These are phyloP conservation scores for Fermentozyma sake DNA, from an alignment of 1,139 yeast genomes.

Conservation along the genomic window DNA sequence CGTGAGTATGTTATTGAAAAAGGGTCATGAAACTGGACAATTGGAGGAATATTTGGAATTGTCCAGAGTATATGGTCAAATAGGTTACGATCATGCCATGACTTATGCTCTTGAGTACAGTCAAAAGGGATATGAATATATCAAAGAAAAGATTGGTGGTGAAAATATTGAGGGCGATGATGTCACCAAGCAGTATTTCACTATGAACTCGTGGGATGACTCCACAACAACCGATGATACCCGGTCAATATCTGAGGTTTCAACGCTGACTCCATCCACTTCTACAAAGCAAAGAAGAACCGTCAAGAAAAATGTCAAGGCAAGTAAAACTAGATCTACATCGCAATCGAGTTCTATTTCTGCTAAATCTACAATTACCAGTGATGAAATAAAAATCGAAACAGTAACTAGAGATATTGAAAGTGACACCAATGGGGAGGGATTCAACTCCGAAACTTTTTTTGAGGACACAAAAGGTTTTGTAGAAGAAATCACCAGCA, in stretches of 20 bases:
- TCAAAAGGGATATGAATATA: slow-evolving; percentile 15
- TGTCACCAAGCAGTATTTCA: slow-evolving; percentile 20
- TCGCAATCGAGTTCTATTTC: neutral
- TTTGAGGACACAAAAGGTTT: slow-evolving; percentile 13
- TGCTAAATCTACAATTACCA: slow-evolving; percentile 2
- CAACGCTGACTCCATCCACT: no score
- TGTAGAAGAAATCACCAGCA: slow-evolving; percentile 8
- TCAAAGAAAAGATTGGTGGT: slow-evolving; percentile 39
- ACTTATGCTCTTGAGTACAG: slow-evolving; percentile 22
- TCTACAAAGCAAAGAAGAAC: no score
- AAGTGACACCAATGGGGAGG: slow-evolving; percentile 11
- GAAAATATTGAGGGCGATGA: slow-evolving; percentile 15
- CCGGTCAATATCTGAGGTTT: no score
- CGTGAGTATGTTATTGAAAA: slow-evolving; percentile 44
- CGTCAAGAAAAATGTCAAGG: no score
- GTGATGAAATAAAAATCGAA: slow-evolving; percentile 9
- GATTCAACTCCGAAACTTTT: slow-evolving; percentile 17
- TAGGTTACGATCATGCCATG: slow-evolving; percentile 24
- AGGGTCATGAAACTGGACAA: slow-evolving; percentile 34
- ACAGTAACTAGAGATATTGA: slow-evolving; percentile 18
- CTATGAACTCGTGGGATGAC: slow-evolving; percentile 4
- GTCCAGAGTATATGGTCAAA: slow-evolving; percentile 16
- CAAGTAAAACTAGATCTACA: no score
- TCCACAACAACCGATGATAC: no score
- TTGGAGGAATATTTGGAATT: slow-evolving; percentile 20